A percentile compares a stretch with the other conserved stretches of the same genome.
These are phyloP conservation scores for Melampsora larici-populina DNA, from an alignment of 1,284 basidiomycete genomes.

Conservation along the genomic window DNA sequence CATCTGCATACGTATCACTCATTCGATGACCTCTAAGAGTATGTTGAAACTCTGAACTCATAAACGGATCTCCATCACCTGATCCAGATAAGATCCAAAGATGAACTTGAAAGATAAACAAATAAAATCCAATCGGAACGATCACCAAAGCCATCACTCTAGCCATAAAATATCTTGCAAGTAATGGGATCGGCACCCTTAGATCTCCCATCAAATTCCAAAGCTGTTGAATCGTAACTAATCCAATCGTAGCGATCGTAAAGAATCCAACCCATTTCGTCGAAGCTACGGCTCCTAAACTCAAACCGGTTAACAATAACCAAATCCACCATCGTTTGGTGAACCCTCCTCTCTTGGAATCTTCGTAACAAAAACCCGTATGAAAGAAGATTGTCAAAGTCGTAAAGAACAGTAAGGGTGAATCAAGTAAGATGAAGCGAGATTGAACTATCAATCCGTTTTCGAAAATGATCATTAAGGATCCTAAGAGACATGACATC, in stretches of 20 bases:
- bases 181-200: constrained; percentile 70
- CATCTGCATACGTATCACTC: constrained; percentile 87
- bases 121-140: constrained; percentile 82
- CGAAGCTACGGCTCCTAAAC: constrained; percentile 83
- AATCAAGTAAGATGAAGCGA: constrained; percentile 92
- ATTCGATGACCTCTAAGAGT: constrained; percentile 86
- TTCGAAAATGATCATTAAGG: constrained; percentile 90
- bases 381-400: constrained; percentile 82
- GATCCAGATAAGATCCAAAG: constrained; percentile 81
- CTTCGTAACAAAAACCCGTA: constrained; percentile 65
- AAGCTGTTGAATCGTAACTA: constrained; percentile 78
- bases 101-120: constrained; percentile 92
- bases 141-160: constrained; percentile 82
- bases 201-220: constrained; percentile 88
- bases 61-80: constrained; percentile 96
- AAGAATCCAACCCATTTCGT: constrained; percentile 99
- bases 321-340: constrained; percentile 86
- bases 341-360: constrained; percentile 63
- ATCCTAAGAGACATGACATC: constrained; percentile 81
- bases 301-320: constrained; percentile 80
- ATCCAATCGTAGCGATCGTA: constrained; percentile 91
- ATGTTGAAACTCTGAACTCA: constrained; percentile 98
- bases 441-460: constrained; percentile 95
- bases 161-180: constrained; percentile 79
- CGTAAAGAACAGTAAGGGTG: constrained; percentile 95